Evolutionary conservation across 2,329 filamentous ascomycete genomes (phyloP), one percentile per base, ranked within the genome.

Genomic region (Microthyrium microscopicum): DNA sequence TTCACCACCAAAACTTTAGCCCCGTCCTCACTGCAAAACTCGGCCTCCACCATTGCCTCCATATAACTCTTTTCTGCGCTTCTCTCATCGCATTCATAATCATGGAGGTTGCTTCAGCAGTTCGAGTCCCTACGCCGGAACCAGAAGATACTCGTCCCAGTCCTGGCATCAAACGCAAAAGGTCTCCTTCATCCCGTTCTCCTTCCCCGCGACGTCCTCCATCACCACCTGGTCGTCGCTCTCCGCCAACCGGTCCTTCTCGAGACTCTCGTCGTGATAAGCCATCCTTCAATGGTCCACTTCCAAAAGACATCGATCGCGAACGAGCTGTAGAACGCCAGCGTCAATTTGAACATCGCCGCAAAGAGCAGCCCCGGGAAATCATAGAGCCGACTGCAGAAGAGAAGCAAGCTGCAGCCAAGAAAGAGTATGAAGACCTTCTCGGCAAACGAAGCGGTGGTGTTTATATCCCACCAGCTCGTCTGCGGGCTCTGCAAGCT

Each of bases 401-500:
- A 53, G 76, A 85, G 56, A 92, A 91, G 57, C 82, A 87, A 57
- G 81, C 76, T 17, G 75, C 75, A 26, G 81, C 83, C 27, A 91
- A 92, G 60, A 81, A 84, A 42, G 85, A 94, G 62, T 91, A 93
- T 58, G 77, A 91, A 57, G 87, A 87, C 58, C 69, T 95, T 40
- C 62, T 93, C 45, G 89, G 71, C 43, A 87, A 92, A 72, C 79
- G 89, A 44, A 93, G 84, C 30, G 89, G 89, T 42, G 89, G 89
- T 45, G 92, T 84, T 17, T 98, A 98, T 53, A 92, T 98, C 40
- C 89, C 89, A 15, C 89, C 89, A 0, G 87, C 87, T 33, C 71
- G 83, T 45, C 64, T 98, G 50, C 74, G 84, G 45, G 87, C 87
- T 25, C 70, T 98, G 40, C 89, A 98, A 61, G 82, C 85, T 34